phyloP scores from a whole-genome alignment of 1,139 yeast species.

The Hemisphaericaspora xylanilytica region DNA sequence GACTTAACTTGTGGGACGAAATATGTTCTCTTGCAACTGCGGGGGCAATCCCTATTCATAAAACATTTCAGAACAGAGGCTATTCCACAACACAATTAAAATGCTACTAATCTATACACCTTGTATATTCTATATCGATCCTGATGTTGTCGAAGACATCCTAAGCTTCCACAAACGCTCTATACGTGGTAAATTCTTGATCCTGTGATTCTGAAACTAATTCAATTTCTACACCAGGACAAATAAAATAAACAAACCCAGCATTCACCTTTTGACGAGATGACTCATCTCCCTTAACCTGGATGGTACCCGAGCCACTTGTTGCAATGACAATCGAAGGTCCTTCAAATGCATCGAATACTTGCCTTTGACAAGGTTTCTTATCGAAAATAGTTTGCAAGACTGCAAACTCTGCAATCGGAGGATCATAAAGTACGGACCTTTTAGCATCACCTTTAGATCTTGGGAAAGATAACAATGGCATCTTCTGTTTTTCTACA shows the following conservation, averaged over 20 bases:
- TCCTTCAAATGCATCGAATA: conserved; percentile 65
- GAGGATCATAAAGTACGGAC: conserved; percentile 83
- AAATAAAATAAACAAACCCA: conserved; percentile 83
- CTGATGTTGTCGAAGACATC: too few relatives aligned
- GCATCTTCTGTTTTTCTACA: conserved; percentile 91
- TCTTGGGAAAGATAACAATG: conserved; percentile 58
- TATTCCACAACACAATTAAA: too few relatives aligned
- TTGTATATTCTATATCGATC: too few relatives aligned
- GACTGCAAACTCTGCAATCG: conserved; percentile 93
- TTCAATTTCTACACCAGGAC: conserved; percentile 68
- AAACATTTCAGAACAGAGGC: too few relatives aligned
- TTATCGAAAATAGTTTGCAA: conserved; percentile 63
- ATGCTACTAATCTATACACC: too few relatives aligned
- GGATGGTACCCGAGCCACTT: conserved; percentile 66
- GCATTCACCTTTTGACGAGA: conserved; percentile 32
- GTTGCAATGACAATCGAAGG: conserved; percentile 88
- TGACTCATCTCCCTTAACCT: conserved; percentile 42
- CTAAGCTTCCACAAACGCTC: conserved; percentile 79
- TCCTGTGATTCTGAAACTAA: conserved; percentile 50
- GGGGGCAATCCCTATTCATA: too few relatives aligned
- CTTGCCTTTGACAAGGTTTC: conserved; percentile 42
- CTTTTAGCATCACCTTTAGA: conserved; percentile 63
- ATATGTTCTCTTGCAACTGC: too few relatives aligned
- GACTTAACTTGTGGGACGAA: too few relatives aligned
- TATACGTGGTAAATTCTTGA: conserved; percentile 64